Evolutionary conservation across 2,329 filamentous ascomycete genomes (phyloP).

Genomic region (Colletotrichum magnum): DNA sequence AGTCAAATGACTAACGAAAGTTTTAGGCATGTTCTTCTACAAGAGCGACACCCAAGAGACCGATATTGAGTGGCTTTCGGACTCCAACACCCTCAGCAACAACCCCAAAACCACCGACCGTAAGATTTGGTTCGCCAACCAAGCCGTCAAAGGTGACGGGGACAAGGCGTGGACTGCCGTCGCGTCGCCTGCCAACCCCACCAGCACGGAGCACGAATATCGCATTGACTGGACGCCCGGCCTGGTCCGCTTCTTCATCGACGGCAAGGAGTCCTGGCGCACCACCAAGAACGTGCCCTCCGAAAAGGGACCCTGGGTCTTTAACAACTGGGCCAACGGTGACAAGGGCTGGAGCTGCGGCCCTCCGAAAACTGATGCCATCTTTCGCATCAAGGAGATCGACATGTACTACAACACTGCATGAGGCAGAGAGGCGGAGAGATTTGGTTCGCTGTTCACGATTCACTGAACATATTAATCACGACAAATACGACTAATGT

Average conservation of each 20-base stretch:
- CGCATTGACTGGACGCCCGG: slow-evolving; percentile 49
- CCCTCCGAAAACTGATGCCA: slow-evolving; percentile 45
- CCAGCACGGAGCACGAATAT: slow-evolving; percentile 49
- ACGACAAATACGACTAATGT: neutral
- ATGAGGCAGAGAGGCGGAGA: neutral
- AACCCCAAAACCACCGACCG: slow-evolving; percentile 37
- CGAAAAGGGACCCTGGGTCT: slow-evolving; percentile 47
- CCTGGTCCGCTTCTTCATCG: slow-evolving; percentile 45
- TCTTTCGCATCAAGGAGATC: slow-evolving; percentile 38
- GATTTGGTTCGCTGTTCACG: neutral
- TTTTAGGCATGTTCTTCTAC: slow-evolving; percentile 50
- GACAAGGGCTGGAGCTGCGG: slow-evolving; percentile 49
- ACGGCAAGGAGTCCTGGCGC: slow-evolving; percentile 45
- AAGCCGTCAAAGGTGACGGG: slow-evolving; percentile 43
- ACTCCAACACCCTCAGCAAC: slow-evolving; percentile 46
- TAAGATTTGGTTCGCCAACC: slow-evolving; percentile 50
- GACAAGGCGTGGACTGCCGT: slow-evolving; percentile 37
- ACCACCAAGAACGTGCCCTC: slow-evolving; percentile 46
- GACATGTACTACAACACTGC: slow-evolving; percentile 48
- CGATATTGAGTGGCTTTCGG: slow-evolving; percentile 52
- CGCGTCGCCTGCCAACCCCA: slow-evolving; percentile 42
- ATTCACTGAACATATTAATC: neutral
- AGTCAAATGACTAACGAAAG: neutral
- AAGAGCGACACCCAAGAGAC: slow-evolving; percentile 46
- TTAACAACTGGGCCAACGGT: slow-evolving; percentile 51